A percentile compares a stretch with the other conserved stretches of the same genome.
Conservation (phyloP, 179 eudicot genomes). For the Carnegiea gigantea region DNA sequence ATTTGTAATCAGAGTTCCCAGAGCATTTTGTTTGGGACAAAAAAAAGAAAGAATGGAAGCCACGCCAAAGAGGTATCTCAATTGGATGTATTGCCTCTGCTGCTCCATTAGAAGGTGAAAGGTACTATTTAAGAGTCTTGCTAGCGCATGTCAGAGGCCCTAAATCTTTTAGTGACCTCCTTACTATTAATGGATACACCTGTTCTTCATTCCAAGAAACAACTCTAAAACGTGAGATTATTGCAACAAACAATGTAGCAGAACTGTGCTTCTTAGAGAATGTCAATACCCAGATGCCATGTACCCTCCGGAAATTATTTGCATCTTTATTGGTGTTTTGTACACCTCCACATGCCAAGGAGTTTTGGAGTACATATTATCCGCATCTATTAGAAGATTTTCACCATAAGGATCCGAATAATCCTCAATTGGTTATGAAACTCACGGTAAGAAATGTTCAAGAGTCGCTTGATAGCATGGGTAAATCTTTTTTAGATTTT, state of each 20-base stretch:
- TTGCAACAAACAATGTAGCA: background rate
- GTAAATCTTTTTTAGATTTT: background rate
- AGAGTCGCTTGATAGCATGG: background rate
- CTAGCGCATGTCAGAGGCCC: background rate
- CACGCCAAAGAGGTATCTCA: background rate
- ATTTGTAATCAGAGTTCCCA: slow-evolving; percentile 18
- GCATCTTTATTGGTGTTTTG: background rate
- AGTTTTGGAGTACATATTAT: background rate
- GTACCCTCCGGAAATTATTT: background rate
- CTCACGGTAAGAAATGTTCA: background rate
- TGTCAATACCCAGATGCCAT: background rate
- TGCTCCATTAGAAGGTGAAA: background rate
- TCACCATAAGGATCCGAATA: too few relatives aligned
- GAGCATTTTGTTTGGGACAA: slow-evolving; percentile 22
- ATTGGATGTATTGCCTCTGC: background rate
- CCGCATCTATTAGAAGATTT: background rate
- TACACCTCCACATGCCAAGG: background rate
- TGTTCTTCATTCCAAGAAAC: background rate
- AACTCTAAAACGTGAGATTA: background rate
- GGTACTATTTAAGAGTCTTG: background rate
- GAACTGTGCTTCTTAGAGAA: background rate
- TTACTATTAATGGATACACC: background rate
- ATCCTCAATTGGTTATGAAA: too few relatives aligned
- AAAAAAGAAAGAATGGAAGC: background rate
- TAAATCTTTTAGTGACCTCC: background rate